phyloP scores from a whole-genome alignment of 768 basidiomycete species.

The Serendipita vermifera region DNA sequence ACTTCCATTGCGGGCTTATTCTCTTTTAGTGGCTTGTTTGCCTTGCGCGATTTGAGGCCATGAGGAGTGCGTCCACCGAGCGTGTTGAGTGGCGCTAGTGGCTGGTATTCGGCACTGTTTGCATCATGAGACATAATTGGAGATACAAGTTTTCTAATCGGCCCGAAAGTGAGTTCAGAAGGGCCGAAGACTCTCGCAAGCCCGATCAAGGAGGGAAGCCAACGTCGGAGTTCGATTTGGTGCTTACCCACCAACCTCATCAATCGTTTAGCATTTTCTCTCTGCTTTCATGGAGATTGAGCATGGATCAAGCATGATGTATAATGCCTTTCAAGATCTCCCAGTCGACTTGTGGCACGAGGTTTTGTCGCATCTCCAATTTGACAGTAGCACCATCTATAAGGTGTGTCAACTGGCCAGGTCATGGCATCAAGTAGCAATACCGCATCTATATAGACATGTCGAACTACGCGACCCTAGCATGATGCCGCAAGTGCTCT shows the following conservation, averaged over 20 bases:
- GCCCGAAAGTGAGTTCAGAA: background rate
- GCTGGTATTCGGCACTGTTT: background rate
- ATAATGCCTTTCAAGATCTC: background rate
- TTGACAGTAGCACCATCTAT: background rate
- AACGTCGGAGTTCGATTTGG: background rate
- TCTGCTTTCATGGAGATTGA: too few relatives aligned
- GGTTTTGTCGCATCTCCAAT: background rate
- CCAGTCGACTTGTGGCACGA: slow-evolving; percentile 1
- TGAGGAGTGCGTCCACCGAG: background rate
- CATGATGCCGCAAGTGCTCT: background rate
- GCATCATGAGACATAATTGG: background rate
- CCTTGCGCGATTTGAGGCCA: background rate
- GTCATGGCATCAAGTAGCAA: background rate
- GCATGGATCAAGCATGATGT: too few relatives aligned
- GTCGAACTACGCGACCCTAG: slow-evolving; percentile 4
- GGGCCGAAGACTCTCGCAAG: background rate
- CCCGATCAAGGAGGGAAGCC: background rate
- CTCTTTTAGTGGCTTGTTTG: background rate
- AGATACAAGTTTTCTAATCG: background rate
- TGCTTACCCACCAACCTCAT: too few relatives aligned
- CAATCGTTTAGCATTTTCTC: too few relatives aligned
- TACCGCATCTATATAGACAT: background rate
- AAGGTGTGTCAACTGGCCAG: background rate
- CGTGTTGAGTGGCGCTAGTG: background rate
- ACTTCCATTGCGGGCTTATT: background rate